These are phyloP conservation scores for Globisporangium uncinulatum DNA, from an alignment of 352 stramenopile genomes.

Conservation along the genomic window DNA sequence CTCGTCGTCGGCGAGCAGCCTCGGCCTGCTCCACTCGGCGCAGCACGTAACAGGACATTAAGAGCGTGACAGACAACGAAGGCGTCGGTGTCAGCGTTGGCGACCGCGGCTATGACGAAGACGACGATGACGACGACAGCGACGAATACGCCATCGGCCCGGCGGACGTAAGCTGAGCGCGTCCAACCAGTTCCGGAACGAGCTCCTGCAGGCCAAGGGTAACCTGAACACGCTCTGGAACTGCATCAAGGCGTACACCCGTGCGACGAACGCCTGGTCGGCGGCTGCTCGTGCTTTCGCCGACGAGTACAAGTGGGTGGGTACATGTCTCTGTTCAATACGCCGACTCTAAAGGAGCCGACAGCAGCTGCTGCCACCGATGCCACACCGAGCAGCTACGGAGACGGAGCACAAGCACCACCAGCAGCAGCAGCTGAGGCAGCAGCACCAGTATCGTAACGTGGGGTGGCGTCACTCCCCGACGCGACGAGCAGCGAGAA, in stretches of 20 bases:
- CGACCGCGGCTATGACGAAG: conserved; percentile 20
- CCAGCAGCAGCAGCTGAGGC: no score
- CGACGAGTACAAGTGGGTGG: conserved; percentile 61
- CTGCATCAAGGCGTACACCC: conserved; percentile 53
- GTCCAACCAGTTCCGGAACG: conserved; percentile 59
- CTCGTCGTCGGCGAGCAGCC: conserved; percentile 14
- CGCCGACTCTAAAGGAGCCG: conserved; percentile 4
- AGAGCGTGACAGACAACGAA: conserved; percentile 59
- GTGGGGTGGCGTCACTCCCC: no score
- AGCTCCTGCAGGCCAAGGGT: conserved; percentile 68
- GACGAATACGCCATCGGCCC: conserved; percentile 3
- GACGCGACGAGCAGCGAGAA: no score
- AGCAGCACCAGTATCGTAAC: not conserved
- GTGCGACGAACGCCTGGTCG: conserved; percentile 58
- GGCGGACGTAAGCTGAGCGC: conserved; percentile 8
- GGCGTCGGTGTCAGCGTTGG: conserved; percentile 40
- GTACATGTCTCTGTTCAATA: conserved; percentile 46
- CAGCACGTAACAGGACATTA: conserved; percentile 37
- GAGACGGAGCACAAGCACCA: no score
- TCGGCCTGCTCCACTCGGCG: conserved; percentile 11
- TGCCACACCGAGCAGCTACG: not conserved
- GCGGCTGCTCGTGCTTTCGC: conserved; percentile 37
- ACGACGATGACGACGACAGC: no score
- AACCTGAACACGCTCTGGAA: conserved; percentile 74
- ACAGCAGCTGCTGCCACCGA: not conserved